phyloP scores from a whole-genome alignment of 2,329 filamentous ascomycete species.

The Conoideocrella luteorostrata region DNA sequence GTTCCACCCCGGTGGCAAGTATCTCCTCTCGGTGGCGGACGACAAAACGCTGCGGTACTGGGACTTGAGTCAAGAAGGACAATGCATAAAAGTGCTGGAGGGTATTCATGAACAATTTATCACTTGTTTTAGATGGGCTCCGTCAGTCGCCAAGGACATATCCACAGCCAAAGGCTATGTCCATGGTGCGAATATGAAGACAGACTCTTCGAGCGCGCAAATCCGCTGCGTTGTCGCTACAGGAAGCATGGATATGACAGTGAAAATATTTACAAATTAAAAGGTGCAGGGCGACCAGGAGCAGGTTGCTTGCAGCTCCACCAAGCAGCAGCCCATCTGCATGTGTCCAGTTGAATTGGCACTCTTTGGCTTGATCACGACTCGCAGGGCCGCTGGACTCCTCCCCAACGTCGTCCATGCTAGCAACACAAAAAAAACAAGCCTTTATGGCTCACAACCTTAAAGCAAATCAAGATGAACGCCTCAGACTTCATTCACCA shows the following conservation, averaged over 20 bases:
- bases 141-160: too few species aligned
- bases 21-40: constrained; percentile 76
- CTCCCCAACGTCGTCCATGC: too few species aligned
- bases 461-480: too few species aligned
- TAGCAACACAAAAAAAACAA: too few species aligned
- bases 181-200: neutral
- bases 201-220: neutral
- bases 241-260: constrained; percentile 2
- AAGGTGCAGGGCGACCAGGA: neutral
- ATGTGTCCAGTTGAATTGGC: too few species aligned
- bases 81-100: constrained; percentile 74
- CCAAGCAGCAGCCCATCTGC: too few species aligned
- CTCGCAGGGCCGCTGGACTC: too few species aligned
- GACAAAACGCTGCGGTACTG: constrained; percentile 91
- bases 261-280: constrained; percentile 1
- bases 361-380: too few species aligned
- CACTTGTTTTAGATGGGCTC: constrained; percentile 82
- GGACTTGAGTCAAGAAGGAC: constrained; percentile 83
- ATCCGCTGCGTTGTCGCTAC: constrained; percentile 2
- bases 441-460: too few species aligned
- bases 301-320: too few species aligned
- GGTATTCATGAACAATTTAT: constrained; percentile 81
- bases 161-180: too few species aligned
- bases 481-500: too few species aligned
- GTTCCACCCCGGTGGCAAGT: constrained; percentile 90